Evolutionary conservation across 352 stramenopile species (phyloP), one percentile per base, ranked within the genome.

Genomic region (Phytophthora brassicae): DNA sequence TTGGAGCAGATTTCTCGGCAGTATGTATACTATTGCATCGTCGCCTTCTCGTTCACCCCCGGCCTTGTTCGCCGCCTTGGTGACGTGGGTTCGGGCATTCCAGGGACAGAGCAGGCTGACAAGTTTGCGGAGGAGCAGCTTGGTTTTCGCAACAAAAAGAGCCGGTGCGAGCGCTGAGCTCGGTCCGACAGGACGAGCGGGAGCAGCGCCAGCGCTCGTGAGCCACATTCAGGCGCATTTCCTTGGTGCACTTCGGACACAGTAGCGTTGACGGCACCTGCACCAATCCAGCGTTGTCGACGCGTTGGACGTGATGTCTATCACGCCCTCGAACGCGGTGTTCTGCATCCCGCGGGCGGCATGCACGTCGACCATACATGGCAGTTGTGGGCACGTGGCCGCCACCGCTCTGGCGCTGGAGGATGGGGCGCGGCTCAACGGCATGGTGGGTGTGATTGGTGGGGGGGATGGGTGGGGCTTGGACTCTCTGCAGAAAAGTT

Each of bases 121-220:
- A 14, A 23, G 17, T 9, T 45, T 17, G 0, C 4, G 43, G 31
- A 56, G 13, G 16, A 14, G 17, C 35, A 56, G 35, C 33, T 46
- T 47, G 20, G 11, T 16, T 23, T 46, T 56, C 8, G 20, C 35
- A 23, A 56, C n/a, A 54, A 20, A 54, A 54, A 14, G 47, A 42
- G 35, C 35, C 35, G 7, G 35, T 42, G 13, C 35, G 35, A 6
- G 14, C 16, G 35, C 35, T 42, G 13, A 13, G 35, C 35, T 42
- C 35, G 7, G 35, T 42, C 7, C 35, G 16, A 20, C 35, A 42
- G 4, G 4, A 6, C 13, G 35, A 13, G 12, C 35, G 16, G 35
- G 7, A 20, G 13, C 35, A 42, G 13, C 35, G 35, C 35, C 13
- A 42, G 35, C 35, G 35, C 35, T 42, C 35, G 8, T 20, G 35